Conservation (phyloP, 768 basidiomycete genomes). For the Rhodosporidiobolus odoratus region DNA sequence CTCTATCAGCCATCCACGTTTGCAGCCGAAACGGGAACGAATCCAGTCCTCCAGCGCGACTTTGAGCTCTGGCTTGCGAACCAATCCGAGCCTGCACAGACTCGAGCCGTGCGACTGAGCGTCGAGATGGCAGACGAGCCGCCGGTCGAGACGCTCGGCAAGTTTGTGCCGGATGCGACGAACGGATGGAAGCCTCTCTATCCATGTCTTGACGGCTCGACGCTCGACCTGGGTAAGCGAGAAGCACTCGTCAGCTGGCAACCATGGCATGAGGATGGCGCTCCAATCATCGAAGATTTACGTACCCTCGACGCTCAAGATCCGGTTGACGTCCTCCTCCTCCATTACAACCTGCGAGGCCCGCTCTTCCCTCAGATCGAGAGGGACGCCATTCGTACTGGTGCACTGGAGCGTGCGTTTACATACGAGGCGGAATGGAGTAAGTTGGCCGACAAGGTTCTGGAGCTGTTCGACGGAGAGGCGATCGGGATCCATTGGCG, state of each 20-base stretch:
- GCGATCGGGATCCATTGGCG: conserved; percentile 19
- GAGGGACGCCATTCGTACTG: neutral
- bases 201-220: neutral
- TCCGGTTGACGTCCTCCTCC: conserved; percentile 13
- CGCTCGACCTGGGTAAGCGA: neutral
- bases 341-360: conserved; percentile 19
- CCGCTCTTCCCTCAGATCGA: neutral
- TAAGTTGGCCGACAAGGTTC: neutral
- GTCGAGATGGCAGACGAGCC: neutral
- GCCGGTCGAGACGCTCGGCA: neutral
- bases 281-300: neutral
- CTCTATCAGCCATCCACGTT: conserved; percentile 7
- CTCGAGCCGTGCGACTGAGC: neutral
- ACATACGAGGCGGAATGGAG: neutral
- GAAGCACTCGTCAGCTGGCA: neutral
- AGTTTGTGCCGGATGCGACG: neutral
- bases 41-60: neutral
- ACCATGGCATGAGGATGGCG: rapidly evolving
- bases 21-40: neutral
- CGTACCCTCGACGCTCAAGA: neutral
- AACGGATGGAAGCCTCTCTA: neutral
- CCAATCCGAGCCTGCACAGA: too few relatives aligned
- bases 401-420: neutral
- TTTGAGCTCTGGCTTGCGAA: conserved; percentile 6
- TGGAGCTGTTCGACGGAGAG: neutral